phyloP scores from a whole-genome alignment of 495 filamentous ascomycete genomes.

The Aspergillus cavernicola region DNA sequence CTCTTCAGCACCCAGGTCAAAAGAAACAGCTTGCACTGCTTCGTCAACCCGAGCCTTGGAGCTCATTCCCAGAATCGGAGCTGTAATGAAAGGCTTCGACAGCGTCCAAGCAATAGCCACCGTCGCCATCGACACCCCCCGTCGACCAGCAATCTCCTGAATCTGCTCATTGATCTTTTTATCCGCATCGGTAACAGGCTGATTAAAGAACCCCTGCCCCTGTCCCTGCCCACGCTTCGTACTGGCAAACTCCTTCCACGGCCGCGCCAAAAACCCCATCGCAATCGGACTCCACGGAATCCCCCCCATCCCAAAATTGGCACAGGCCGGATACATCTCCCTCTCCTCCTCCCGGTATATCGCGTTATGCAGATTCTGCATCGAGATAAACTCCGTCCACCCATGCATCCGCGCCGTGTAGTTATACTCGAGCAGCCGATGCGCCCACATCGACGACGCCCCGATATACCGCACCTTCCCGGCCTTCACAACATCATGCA shows the following conservation, averaged over 20 bases:
- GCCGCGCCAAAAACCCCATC: conserved; percentile 41
- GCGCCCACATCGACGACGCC: conserved; percentile 63
- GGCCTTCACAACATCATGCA: conserved; percentile 62
- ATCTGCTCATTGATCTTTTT: conserved; percentile 52
- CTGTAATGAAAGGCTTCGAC: conserved; percentile 43
- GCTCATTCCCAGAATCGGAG: conserved; percentile 62
- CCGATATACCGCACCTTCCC: conserved; percentile 70
- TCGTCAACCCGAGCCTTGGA: conserved; percentile 57
- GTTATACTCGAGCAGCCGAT: conserved; percentile 63
- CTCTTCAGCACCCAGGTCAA: conserved; percentile 54
- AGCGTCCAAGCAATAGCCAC: conserved; percentile 65
- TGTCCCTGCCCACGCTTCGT: conserved; percentile 18
- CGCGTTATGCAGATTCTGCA: conserved; percentile 75
- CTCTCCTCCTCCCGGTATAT: conserved; percentile 73
- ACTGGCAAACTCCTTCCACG: conserved; percentile 14
- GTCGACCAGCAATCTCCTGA: conserved; percentile 57
- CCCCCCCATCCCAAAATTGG: conserved; percentile 60
- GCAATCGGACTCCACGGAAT: conserved; percentile 54
- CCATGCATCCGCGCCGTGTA: conserved; percentile 58
- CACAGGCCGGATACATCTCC: conserved; percentile 70
- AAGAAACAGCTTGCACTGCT: conserved; percentile 44
- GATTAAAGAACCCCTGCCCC: conserved; percentile 12
- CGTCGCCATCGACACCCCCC: conserved; percentile 54
- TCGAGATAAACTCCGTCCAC: conserved; percentile 71
- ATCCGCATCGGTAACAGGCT: conserved; percentile 27